Evolutionary conservation across 2,329 filamentous ascomycete genomes (phyloP), one percentile per base, ranked within the genome.

Genomic region (Anthostomella pinea): DNA sequence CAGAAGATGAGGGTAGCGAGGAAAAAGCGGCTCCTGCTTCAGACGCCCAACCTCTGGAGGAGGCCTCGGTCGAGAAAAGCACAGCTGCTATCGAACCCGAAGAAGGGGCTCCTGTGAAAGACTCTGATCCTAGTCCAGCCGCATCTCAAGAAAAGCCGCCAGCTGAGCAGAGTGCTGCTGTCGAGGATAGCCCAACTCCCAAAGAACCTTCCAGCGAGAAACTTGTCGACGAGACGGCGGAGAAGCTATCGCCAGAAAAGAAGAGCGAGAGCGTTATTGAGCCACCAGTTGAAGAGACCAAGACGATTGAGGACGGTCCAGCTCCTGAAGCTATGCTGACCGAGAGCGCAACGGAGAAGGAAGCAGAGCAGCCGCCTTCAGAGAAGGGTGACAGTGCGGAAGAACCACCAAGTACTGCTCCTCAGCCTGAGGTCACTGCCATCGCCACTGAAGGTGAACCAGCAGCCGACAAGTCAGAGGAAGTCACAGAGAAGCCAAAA

Each of bases 1-100:
- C n/a, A n/a, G n/a, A n/a, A 9, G 45, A 46, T 14, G 40, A 48
- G 8, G 6, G 33, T 18, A 8, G 21, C n/a, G 35, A 43, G 3
- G 35, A 48, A 6, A n/a, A 23, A 16, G 8, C 34, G 9, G 29
- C 7, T 10, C 21, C 21, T 22, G 24, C 6, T n/a, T 5, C 24
- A 6, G 24, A 26, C 6, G n/a, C 24, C 24, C 6, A 26, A 14
- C 21, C 19, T 21, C 14, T 17, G 11, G 27, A 15, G 18, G 27
- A 29, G 27, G 13, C 27, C 11, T 6, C 10, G 5, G 27, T 6
- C n/a, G n/a, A n/a, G n/a, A n/a, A n/a, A n/a, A n/a, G n/a, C 7
- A 22, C 7, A 11, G 6, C 25, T 6, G 9, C 25, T 7, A 8
- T 16, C 8, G 28, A 30, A 15, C 6, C 23, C 26, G 7, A 6